Percentiles rank a stretch among this genome's conserved stretches.
These are phyloP conservation scores for Fusarium pilosicola DNA, from an alignment of 2,329 filamentous ascomycete species.

Conservation along the genomic window DNA sequence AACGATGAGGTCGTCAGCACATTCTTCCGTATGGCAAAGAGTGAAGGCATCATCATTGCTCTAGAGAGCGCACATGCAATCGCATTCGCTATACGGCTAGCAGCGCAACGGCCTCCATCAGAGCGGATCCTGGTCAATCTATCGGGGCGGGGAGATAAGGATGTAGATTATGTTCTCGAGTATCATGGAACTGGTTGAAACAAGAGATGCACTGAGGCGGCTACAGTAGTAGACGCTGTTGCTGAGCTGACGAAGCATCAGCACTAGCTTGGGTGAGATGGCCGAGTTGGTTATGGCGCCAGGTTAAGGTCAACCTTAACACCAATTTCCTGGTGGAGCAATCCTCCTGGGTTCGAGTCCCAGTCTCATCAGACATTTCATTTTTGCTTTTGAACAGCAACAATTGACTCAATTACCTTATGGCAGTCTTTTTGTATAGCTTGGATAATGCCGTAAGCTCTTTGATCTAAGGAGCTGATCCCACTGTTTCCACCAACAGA, in stretches of 20 bases:
- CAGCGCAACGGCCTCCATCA: neutral
- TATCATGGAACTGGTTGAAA: neutral
- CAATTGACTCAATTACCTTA: too few relatives aligned
- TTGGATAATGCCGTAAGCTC: neutral
- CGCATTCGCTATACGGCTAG: neutral
- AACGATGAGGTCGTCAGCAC: neutral
- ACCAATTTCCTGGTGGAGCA: slow-evolving; percentile 8
- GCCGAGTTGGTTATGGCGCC: slow-evolving; percentile 11
- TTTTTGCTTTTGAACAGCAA: neutral
- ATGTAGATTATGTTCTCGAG: slow-evolving; percentile 7
- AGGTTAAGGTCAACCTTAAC: slow-evolving; percentile 5
- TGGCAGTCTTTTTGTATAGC: neutral
- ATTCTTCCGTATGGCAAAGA: slow-evolving; percentile 1
- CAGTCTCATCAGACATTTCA: neutral
- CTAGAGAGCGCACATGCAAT: slow-evolving; percentile 8
- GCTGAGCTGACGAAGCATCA: neutral
- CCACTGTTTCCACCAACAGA: neutral
- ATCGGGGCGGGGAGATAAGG: slow-evolving; percentile 7
- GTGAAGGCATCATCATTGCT: slow-evolving; percentile 1
- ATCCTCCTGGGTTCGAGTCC: slow-evolving; percentile 9
- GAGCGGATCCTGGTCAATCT: neutral
- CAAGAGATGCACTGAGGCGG: neutral
- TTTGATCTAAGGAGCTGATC: neutral
- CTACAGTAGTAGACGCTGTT: rapidly evolving
- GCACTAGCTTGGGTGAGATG: slow-evolving; percentile 2